Conservation (phyloP, 805 yeast genomes). For the Wickerhamiella spandovensis region DNA sequence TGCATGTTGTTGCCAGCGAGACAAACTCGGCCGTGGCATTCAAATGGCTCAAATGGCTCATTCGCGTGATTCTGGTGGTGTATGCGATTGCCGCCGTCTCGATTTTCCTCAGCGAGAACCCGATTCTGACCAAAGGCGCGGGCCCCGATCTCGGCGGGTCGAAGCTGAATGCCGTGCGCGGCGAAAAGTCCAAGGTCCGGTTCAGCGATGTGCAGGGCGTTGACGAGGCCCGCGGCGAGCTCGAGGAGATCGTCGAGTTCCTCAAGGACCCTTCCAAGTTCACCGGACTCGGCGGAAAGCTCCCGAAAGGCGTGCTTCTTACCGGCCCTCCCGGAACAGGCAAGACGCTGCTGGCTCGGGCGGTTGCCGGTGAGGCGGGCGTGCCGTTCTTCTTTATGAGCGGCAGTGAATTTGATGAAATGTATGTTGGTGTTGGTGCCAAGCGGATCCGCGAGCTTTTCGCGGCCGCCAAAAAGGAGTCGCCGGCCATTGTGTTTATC, state of each 20-base stretch:
- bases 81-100: slow-evolving; percentile 73
- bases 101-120: slow-evolving; percentile 67
- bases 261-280: slow-evolving; percentile 91
- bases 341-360: slow-evolving; percentile 89
- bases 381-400: slow-evolving; percentile 98
- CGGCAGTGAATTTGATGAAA: slow-evolving; percentile 95
- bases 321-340: slow-evolving; percentile 99
- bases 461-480: slow-evolving; percentile 81
- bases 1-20: slow-evolving; percentile 88
- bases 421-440: slow-evolving; percentile 98
- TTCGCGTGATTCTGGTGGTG: slow-evolving; percentile 65
- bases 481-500: slow-evolving; percentile 93
- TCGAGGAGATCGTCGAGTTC: slow-evolving; percentile 96
- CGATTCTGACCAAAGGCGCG: slow-evolving; percentile 54
- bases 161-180: slow-evolving; percentile 67
- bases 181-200: slow-evolving; percentile 73
- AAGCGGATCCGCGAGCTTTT: slow-evolving; percentile 92
- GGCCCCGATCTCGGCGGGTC: slow-evolving; percentile 30
- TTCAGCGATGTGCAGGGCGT: slow-evolving; percentile 94
- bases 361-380: slow-evolving; percentile 98
- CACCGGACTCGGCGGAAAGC: slow-evolving; percentile 92
- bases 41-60: slow-evolving; percentile 79
- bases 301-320: slow-evolving; percentile 90
- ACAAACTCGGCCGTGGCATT: slow-evolving; percentile 64
- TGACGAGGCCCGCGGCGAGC: slow-evolving; percentile 95